Evolutionary conservation across 768 basidiomycete species (phyloP).

Genomic region (Lepiota venenata): DNA sequence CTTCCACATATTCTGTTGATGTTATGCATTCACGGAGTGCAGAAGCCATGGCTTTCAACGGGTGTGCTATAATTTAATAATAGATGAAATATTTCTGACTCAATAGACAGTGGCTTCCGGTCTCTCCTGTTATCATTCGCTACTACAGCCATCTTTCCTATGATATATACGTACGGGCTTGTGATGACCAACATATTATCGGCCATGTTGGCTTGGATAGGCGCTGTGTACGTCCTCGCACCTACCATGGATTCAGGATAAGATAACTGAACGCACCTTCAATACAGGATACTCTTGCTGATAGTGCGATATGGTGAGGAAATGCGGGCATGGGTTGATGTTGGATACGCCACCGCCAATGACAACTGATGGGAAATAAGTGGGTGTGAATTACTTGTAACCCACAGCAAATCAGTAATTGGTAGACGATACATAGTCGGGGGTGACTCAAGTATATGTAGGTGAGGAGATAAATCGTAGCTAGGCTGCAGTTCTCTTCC

Average conservation of each 20-base stretch:
- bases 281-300: constrained; percentile 44
- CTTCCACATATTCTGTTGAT: constrained; percentile 56
- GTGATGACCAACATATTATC: constrained; percentile 41
- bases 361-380: constrained; percentile 24
- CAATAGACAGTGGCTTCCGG: constrained; percentile 40
- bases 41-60: constrained; percentile 53
- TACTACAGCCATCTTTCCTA: constrained; percentile 46
- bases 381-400: too few relatives aligned
- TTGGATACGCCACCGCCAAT: constrained; percentile 46
- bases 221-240: constrained; percentile 44
- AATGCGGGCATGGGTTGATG: constrained; percentile 53
- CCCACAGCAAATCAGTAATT: too few relatives aligned
- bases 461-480: neutral
- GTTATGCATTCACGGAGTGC: constrained; percentile 60
- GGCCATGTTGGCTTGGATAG: constrained; percentile 44
- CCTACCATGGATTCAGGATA: neutral
- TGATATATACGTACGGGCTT: constrained; percentile 51
- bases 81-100: neutral
- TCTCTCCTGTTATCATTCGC: constrained; percentile 37
- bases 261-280: constrained; percentile 9
- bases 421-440: too few relatives aligned
- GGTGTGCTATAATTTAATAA: constrained; percentile 30
- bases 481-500: constrained; percentile 8
- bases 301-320: constrained; percentile 55
- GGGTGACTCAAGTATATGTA: too few relatives aligned